These are phyloP conservation scores for Pyrenophora graminea DNA, from an alignment of 2,329 filamentous ascomycete species.

Conservation along the genomic window DNA sequence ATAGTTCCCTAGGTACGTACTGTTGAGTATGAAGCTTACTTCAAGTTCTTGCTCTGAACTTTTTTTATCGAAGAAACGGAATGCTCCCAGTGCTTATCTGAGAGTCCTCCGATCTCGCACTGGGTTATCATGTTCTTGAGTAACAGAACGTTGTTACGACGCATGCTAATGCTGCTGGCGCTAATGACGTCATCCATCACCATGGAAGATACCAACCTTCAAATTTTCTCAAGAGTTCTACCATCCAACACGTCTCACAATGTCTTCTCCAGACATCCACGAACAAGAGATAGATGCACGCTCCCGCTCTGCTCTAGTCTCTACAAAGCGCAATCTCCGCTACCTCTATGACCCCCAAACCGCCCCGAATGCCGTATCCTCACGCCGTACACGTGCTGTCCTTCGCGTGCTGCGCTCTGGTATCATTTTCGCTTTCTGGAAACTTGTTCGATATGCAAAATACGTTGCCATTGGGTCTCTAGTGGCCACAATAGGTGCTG, in stretches of 20 bases:
- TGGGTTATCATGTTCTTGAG: too few species aligned
- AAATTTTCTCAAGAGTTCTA: not conserved
- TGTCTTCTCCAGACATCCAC: conserved; percentile 5
- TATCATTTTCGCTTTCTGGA: conserved; percentile 50
- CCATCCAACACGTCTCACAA: not conserved
- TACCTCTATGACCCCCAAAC: conserved; percentile 46
- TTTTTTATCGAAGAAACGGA: too few species aligned
- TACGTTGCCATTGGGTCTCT: conserved; percentile 50
- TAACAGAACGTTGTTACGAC: too few species aligned
- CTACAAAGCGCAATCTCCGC: conserved; percentile 39
- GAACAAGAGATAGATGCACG: conserved; percentile 25
- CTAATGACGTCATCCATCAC: too few species aligned
- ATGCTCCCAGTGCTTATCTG: too few species aligned
- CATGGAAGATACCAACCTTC: too few species aligned
- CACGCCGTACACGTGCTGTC: conserved; percentile 46
- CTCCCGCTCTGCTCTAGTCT: conserved; percentile 32
- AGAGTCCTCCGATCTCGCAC: too few species aligned
- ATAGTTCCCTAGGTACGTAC: too few species aligned
- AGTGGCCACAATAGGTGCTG: conserved; percentile 45
- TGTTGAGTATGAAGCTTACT: too few species aligned
- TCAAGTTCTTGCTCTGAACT: too few species aligned
- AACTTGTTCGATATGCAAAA: conserved; percentile 49
- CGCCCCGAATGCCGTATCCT: conserved; percentile 31
- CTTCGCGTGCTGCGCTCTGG: conserved; percentile 47
- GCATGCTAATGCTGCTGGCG: too few species aligned